A percentile compares a stretch with the other conserved stretches of the same genome.
phyloP scores from a whole-genome alignment of 2,329 filamentous ascomycete species.

The Leptographium wingfieldii region DNA sequence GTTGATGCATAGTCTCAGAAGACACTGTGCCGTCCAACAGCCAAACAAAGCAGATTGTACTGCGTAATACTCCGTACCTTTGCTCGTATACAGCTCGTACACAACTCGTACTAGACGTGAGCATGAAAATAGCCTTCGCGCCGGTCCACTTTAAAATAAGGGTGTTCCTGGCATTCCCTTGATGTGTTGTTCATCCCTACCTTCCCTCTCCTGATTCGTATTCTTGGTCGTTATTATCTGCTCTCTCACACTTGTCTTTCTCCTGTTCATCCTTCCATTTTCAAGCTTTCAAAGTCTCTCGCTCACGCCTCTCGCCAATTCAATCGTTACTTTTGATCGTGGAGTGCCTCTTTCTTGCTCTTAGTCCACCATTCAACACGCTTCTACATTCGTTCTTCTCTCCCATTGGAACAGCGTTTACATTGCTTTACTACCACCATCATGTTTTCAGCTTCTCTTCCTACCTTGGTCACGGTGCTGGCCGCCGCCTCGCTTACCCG shows the following conservation, averaged over 20 bases:
- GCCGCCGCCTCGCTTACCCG: conserved; percentile 28
- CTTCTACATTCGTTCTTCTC: neutral
- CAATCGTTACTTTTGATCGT: neutral
- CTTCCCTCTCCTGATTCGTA: neutral
- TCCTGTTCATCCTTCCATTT: neutral
- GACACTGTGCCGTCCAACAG: neutral
- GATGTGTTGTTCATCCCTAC: neutral
- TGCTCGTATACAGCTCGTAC: neutral
- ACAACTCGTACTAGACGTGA: neutral
- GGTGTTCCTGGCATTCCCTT: neutral
- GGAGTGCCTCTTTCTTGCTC: neutral
- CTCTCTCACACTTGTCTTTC: neutral
- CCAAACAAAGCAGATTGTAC: neutral
- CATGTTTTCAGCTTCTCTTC: conserved; percentile 37
- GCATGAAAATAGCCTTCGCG: neutral
- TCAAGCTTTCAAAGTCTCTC: neutral
- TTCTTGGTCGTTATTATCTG: neutral
- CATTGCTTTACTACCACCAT: conserved; percentile 10
- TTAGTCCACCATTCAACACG: neutral
- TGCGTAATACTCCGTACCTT: too few species aligned
- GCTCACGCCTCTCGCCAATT: neutral
- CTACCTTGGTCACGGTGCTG: conserved; percentile 35
- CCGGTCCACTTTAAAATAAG: neutral
- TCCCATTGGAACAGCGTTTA: neutral
- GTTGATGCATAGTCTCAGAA: neutral